Evolutionary conservation across 2,329 filamentous ascomycete genomes (phyloP), one percentile per base, ranked within the genome.

Genomic region (Stagonosporopsis chrysanthemi): DNA sequence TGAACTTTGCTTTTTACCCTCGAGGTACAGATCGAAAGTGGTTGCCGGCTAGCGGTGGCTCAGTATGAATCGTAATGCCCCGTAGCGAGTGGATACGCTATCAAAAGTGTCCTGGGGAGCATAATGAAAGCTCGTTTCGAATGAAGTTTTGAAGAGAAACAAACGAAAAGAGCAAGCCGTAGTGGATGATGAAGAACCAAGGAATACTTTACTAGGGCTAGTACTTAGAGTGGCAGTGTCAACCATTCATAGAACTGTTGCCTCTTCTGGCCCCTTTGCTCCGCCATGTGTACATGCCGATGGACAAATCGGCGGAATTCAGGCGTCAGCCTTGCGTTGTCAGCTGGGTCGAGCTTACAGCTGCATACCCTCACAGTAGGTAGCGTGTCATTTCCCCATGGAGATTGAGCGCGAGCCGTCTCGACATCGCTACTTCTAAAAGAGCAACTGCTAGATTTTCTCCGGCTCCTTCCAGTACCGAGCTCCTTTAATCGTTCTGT

Each of bases 341-440:
- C 31, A 57, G 54, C 54, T 28, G 31, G n/a, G 42, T 43, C n/a
- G 39, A 52, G 48, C 54, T 57, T 44, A 48, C 48, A 49, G 28
- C 19, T 54, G 56, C 56, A 50, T 55, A 39, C 28, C 17, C 50
- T 6, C 19, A 29, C 7, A 46, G 36, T 24, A 38, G 11, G 9
- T 35, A 23, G 35, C 15, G 14, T 31, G 19, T 12, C 14, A 24
- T 12, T 26, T 8, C 14, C 6, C 7, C 17, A 23, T 40, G 4
- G 33, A n/a, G 17, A 22, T 6, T 46, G 11, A 3, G 22, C 24
- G 29, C 26, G 24, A 47, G n/a, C 11, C 14, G 17, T 28, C 22
- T 28, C 8, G 29, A 39, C 3, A 48, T 45, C 19, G 23, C 6
- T 23, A 22, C 19, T 39, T 22, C 5, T n/a, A 12, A 14, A 12